These are phyloP conservation scores for Coniochaeta sp. DNA, from an alignment of 2,329 filamentous ascomycete genomes.

Conservation along the genomic window DNA sequence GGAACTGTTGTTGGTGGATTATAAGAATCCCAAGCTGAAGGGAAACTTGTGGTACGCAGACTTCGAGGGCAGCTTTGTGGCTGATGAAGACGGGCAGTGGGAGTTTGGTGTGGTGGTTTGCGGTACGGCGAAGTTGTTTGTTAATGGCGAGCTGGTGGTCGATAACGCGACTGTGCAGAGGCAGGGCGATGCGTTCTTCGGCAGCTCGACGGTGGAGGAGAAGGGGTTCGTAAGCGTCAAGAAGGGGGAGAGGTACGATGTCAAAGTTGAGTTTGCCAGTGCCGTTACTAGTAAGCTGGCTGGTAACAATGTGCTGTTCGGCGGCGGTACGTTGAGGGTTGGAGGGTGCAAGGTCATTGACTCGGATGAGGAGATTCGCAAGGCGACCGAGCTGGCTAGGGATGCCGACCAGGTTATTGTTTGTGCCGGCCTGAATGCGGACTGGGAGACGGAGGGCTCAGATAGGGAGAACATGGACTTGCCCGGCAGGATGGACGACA, in stretches of 20 bases:
- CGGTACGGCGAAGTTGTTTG: constrained; percentile 58
- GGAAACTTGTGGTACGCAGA: constrained; percentile 50
- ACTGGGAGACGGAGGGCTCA: constrained; percentile 75
- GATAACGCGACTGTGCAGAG: constrained; percentile 60
- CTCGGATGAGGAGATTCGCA: constrained; percentile 50
- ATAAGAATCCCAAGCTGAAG: constrained; percentile 44
- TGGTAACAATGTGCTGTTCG: constrained; percentile 43
- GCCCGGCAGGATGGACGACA: constrained; percentile 62
- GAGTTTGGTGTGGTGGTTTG: constrained; percentile 61
- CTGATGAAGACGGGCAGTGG: constrained; percentile 53
- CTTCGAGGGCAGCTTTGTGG: constrained; percentile 52
- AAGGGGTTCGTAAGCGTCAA: constrained; percentile 43
- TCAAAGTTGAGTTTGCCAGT: constrained; percentile 46
- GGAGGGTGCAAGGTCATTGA: constrained; percentile 54
- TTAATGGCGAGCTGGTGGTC: constrained; percentile 55
- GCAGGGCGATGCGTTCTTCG: constrained; percentile 51
- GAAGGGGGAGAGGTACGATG: constrained; percentile 44
- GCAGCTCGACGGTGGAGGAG: constrained; percentile 50
- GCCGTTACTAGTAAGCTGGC: constrained; percentile 42
- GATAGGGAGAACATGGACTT: constrained; percentile 75
- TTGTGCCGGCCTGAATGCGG: constrained; percentile 69
- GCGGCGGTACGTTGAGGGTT: constrained; percentile 54
- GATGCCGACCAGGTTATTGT: constrained; percentile 71
- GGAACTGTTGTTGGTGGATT: constrained; percentile 43
- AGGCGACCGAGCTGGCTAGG: constrained; percentile 61